A percentile compares a stretch with the other conserved stretches of the same genome.
Evolutionary conservation across 1,139 yeast species (phyloP).

Genomic region (Suhomyces chickasaworum): DNA sequence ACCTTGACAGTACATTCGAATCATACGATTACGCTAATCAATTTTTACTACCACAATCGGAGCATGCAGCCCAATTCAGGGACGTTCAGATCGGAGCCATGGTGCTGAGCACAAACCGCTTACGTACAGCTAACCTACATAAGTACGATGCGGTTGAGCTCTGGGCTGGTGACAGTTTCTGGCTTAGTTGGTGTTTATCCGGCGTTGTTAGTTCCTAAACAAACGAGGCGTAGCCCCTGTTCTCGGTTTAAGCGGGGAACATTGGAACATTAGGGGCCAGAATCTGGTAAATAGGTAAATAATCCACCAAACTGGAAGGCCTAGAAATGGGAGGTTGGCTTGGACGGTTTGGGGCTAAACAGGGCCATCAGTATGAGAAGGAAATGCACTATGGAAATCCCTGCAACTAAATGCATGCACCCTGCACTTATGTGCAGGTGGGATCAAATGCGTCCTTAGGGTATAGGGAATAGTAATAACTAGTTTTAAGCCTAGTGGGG

Average conservation of each 20-base stretch:
- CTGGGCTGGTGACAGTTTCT: background rate
- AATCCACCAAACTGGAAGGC: too few species aligned
- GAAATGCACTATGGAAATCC: background rate
- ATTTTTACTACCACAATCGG: slow-evolving; percentile 1
- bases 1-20: background rate
- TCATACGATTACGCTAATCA: background rate
- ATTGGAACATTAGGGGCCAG: too few species aligned
- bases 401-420: background rate
- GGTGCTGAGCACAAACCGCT: background rate
- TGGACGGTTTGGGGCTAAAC: background rate
- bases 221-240: too few species aligned
- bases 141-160: background rate
- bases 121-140: background rate
- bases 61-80: slow-evolving; percentile 2
- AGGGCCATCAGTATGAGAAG: background rate
- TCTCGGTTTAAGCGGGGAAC: too few species aligned
- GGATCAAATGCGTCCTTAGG: background rate
- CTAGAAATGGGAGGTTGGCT: background rate
- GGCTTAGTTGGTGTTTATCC: background rate
- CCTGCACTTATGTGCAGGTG: background rate
- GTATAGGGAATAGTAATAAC: background rate
- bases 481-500: too few species aligned
- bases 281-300: too few species aligned
- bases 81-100: slow-evolving; percentile 1
- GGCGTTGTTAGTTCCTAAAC: too few species aligned